A percentile compares a stretch with the other conserved stretches of the same genome.
These are phyloP conservation scores for Aegilops umbellulata DNA, from an alignment of 176 grass and related monocot genomes.

Conservation along the genomic window DNA sequence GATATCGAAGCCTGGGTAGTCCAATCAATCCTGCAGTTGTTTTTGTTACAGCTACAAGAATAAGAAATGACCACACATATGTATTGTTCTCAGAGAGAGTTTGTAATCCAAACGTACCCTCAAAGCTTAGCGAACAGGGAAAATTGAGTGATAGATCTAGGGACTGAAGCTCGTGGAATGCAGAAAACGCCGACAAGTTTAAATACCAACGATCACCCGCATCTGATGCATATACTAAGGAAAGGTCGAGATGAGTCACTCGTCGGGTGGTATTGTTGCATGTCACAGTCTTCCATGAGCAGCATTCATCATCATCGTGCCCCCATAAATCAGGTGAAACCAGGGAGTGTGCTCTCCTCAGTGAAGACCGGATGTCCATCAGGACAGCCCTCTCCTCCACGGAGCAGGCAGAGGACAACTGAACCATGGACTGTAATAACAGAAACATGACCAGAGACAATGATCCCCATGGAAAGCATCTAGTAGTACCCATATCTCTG, in stretches of 20 bases:
- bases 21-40: background rate
- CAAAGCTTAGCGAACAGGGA: background rate
- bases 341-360: background rate
- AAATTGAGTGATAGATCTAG: background rate
- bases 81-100: background rate
- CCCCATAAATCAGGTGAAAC: background rate
- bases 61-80: background rate
- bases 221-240: fast-evolving
- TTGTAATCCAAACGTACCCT: background rate
- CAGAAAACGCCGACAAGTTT: background rate
- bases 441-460: background rate
- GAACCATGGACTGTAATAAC: background rate
- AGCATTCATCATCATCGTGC: background rate
- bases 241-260: background rate
- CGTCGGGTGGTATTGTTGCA: background rate
- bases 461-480: background rate
- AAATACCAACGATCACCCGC: background rate
- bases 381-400: background rate
- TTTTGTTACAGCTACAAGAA: background rate
- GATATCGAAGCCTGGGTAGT: background rate
- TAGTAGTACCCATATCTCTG: background rate
- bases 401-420: background rate
- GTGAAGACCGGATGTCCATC: background rate
- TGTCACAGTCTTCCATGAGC: background rate
- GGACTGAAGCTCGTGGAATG: background rate